These are phyloP conservation scores for Teunomyces lycoperdinae DNA, from an alignment of 805 yeast genomes.

Conservation along the genomic window DNA sequence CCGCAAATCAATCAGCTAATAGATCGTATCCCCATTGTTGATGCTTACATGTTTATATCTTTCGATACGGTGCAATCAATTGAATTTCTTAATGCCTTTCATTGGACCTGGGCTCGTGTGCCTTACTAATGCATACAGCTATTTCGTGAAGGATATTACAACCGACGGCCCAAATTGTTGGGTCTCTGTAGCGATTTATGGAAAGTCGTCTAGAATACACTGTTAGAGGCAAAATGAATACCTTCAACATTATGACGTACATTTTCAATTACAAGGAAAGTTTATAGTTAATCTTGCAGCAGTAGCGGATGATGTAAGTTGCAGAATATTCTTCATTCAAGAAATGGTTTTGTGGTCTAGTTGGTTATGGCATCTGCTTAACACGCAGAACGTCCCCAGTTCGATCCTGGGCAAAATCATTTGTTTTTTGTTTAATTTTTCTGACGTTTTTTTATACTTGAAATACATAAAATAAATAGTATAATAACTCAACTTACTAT, in stretches of 20 bases:
- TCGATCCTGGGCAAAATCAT: constrained; percentile 99
- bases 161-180: neutral
- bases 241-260: too few relatives aligned
- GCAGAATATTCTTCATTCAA: neutral
- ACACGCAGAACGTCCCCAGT: constrained; percentile 99
- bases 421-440: constrained; percentile 2
- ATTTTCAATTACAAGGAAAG: too few relatives aligned
- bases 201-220: too few relatives aligned
- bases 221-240: too few relatives aligned
- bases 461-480: neutral
- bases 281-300: too few relatives aligned
- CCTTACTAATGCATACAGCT: neutral
- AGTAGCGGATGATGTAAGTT: too few relatives aligned
- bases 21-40: too few relatives aligned
- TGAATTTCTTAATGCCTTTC: too few relatives aligned
- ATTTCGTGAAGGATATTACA: neutral
- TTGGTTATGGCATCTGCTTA: constrained; percentile 99
- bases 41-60: neutral
- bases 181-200: neutral
- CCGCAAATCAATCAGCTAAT: too few relatives aligned
- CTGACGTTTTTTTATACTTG: neutral
- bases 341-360: constrained; percentile 93
- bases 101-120: neutral
- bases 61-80: neutral
- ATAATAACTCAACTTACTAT: too few relatives aligned